phyloP scores from a whole-genome alignment of 2,329 filamentous ascomycete genomes.

The Aspergillus sp. region DNA sequence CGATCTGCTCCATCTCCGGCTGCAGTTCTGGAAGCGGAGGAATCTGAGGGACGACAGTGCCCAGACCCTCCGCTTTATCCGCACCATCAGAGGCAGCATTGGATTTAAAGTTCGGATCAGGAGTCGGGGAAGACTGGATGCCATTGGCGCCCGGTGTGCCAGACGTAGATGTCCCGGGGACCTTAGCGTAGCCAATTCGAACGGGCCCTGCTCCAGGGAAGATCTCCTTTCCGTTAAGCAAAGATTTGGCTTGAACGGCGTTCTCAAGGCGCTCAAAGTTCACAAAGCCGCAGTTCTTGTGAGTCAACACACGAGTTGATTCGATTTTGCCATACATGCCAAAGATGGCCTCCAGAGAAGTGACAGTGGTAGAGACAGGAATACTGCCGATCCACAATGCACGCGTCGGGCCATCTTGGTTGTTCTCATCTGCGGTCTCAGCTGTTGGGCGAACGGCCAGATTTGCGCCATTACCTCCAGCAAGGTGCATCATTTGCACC shows the following conservation, averaged over 20 bases:
- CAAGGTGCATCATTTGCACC: constrained; percentile 69
- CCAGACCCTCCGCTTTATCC: constrained; percentile 25
- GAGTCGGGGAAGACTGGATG: constrained; percentile 81
- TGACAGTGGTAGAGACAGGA: constrained; percentile 90
- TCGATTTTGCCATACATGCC: constrained; percentile 84
- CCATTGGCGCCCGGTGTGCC: constrained; percentile 84
- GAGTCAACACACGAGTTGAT: constrained; percentile 85
- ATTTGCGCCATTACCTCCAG: constrained; percentile 33
- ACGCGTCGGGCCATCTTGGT: constrained; percentile 79
- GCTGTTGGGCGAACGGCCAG: constrained; percentile 56
- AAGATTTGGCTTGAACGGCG: constrained; percentile 76
- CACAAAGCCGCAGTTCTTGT: constrained; percentile 98
- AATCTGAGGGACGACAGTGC: constrained; percentile 45
- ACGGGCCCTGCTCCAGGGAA: constrained; percentile 94
- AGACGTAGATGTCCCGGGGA: constrained; percentile 67
- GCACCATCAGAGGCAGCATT: constrained; percentile 19
- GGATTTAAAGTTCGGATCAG: constrained; percentile 61
- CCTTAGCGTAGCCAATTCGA: constrained; percentile 94
- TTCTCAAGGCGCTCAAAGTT: constrained; percentile 92
- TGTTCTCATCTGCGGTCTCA: constrained; percentile 66
- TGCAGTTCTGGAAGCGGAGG: constrained; percentile 69
- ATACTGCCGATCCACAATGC: constrained; percentile 97
- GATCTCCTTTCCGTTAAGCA: constrained; percentile 93
- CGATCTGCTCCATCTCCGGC: constrained; percentile 75
- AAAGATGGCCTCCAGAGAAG: constrained; percentile 91